phyloP scores from a whole-genome alignment of 192 early-diverging fungal genomes.

The Jimgerdemannia lactiflua region DNA sequence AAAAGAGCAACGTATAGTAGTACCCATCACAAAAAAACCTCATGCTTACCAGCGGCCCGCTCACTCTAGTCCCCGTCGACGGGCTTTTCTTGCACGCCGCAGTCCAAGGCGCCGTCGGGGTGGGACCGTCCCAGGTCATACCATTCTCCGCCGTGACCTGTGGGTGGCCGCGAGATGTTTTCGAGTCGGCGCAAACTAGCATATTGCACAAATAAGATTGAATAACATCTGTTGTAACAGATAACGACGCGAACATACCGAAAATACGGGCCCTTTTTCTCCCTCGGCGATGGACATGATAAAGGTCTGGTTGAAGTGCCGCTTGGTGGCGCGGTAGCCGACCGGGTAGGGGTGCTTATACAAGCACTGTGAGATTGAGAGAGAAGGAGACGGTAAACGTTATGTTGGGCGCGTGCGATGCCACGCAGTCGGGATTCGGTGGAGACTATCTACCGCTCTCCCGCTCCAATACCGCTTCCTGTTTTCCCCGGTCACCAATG shows the following conservation, averaged over 20 bases:
- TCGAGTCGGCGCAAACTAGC: too few species aligned
- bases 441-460: slow-evolving; percentile 28
- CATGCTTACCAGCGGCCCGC: slow-evolving; percentile 42
- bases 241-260: slow-evolving; percentile 12
- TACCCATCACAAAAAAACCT: neutral
- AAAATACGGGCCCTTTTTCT: slow-evolving; percentile 40
- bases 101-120: slow-evolving; percentile 54
- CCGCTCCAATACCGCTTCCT: slow-evolving; percentile 46
- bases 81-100: slow-evolving; percentile 43
- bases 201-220: too few species aligned
- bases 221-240: too few species aligned
- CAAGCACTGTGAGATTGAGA: slow-evolving; percentile 24
- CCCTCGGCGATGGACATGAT: slow-evolving; percentile 45
- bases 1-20: neutral
- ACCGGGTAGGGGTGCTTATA: slow-evolving; percentile 53
- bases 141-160: slow-evolving; percentile 36
- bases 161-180: too few species aligned
- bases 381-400: neutral
- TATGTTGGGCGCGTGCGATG: slow-evolving; percentile 1
- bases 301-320: slow-evolving; percentile 44
- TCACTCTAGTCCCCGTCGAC: slow-evolving; percentile 47
- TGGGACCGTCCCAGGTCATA: slow-evolving; percentile 35
- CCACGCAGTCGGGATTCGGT: too few species aligned
- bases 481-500: slow-evolving; percentile 34
- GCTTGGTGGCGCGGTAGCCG: slow-evolving; percentile 46